Evolutionary conservation across 768 basidiomycete species (phyloP).

Genomic region (Kwoniella bestiolae): DNA sequence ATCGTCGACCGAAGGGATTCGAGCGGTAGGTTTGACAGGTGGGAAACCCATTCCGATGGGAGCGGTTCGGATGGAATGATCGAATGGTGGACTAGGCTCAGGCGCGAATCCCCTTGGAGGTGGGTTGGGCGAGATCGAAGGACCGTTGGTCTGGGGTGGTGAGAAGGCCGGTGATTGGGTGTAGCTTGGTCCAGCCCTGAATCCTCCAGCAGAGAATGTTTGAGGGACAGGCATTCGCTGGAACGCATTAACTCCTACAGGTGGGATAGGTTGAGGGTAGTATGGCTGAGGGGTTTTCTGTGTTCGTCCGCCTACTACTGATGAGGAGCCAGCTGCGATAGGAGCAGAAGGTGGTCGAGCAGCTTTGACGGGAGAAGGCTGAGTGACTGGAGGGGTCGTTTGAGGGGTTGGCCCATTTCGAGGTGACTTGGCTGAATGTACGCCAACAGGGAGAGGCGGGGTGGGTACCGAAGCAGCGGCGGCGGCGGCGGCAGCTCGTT

Average conservation of each 20-base stretch:
- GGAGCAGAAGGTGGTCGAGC: constrained; percentile 17
- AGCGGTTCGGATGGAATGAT: constrained; percentile 36
- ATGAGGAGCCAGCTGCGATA: constrained; percentile 6
- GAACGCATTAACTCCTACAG: constrained; percentile 26
- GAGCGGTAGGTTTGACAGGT: constrained; percentile 29
- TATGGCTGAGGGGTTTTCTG: constrained; percentile 47
- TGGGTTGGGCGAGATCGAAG: constrained; percentile 35
- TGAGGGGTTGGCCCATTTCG: constrained; percentile 32
- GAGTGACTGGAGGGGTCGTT: constrained; percentile 37
- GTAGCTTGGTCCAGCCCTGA: constrained; percentile 28
- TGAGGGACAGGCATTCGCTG: constrained; percentile 43
- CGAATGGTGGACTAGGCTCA: constrained; percentile 37
- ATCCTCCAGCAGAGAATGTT: constrained; percentile 31
- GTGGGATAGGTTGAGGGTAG: constrained; percentile 42
- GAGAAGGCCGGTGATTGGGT: constrained; percentile 41
- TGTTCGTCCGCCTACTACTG: constrained; percentile 6
- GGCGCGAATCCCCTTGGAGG: constrained; percentile 31
- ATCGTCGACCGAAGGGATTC: constrained; percentile 44
- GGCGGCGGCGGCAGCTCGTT: constrained; percentile 26
- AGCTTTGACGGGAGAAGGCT: constrained; percentile 36
- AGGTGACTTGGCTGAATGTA: constrained; percentile 27
- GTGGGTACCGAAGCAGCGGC: constrained; percentile 12
- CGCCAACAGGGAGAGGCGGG: constrained; percentile 20
- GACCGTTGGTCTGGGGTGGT: constrained; percentile 27
- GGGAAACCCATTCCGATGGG: constrained; percentile 54